A percentile compares a stretch with the other conserved stretches of the same genome.
phyloP scores from a whole-genome alignment of 257 asterid species.

The Solanum raphanifolium region DNA sequence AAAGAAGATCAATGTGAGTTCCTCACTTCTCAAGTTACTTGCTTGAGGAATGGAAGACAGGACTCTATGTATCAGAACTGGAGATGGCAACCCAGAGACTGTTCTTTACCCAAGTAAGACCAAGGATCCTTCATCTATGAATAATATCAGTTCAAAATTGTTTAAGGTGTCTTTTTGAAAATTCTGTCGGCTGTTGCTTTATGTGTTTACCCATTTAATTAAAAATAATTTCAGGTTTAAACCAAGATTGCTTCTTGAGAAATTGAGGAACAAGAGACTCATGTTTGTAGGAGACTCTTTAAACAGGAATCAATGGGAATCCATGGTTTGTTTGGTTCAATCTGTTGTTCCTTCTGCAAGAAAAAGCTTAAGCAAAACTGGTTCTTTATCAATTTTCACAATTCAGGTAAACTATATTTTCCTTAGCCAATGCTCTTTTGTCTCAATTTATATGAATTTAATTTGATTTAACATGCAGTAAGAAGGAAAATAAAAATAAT shows the following conservation, averaged over 20 bases:
- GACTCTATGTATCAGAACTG: constrained; percentile 67
- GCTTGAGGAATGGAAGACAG: constrained; percentile 59
- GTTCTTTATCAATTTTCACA: constrained; percentile 60
- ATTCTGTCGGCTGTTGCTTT: not conserved
- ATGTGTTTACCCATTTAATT: not conserved
- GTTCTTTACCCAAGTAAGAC: constrained; percentile 64
- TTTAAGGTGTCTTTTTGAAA: no score
- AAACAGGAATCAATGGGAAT: constrained; percentile 85
- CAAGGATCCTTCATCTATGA: no score
- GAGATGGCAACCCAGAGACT: constrained; percentile 84
- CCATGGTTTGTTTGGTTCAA: constrained; percentile 76
- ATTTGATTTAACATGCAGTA: no score
- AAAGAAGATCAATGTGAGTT: constrained; percentile 60
- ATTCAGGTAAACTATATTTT: constrained; percentile 33
- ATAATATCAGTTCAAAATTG: not conserved
- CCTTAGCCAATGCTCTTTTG: no score
- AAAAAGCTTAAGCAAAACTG: constrained; percentile 64
- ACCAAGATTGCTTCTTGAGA: not conserved
- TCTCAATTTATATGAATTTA: no score
- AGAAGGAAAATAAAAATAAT: no score
- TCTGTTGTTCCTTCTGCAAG: constrained; percentile 34
- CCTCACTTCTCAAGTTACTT: constrained; percentile 27
- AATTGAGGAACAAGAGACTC: constrained; percentile 63
- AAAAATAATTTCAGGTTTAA: not conserved
- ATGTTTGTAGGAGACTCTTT: constrained; percentile 84